These are phyloP conservation scores for Thelonectria blattea DNA, from an alignment of 2,329 filamentous ascomycete genomes.

Conservation along the genomic window DNA sequence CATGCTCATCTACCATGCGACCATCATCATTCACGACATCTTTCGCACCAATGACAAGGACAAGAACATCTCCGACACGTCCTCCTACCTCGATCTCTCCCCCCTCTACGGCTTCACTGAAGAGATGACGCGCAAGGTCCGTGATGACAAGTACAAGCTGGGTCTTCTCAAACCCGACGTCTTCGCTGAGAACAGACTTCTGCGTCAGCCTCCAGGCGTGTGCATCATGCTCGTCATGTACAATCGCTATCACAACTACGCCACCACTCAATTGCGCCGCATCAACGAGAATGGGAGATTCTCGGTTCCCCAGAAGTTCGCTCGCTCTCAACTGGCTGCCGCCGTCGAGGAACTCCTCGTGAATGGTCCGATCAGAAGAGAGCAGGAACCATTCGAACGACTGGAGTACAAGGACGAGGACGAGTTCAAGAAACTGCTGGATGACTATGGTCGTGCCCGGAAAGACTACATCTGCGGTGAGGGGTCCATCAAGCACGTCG, in stretches of 20 bases:
- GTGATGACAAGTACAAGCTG: slow-evolving; percentile 60
- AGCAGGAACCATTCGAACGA: no score
- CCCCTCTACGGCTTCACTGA: slow-evolving; percentile 74
- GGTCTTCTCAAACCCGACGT: slow-evolving; percentile 67
- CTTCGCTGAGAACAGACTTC: slow-evolving; percentile 68
- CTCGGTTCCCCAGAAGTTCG: slow-evolving; percentile 8
- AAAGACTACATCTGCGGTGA: no score
- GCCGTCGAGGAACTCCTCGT: not conserved
- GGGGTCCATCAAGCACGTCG: no score
- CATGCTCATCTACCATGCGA: slow-evolving; percentile 76
- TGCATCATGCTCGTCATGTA: slow-evolving; percentile 72
- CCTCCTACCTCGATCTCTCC: slow-evolving; percentile 76
- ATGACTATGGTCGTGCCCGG: no score
- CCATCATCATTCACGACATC: slow-evolving; percentile 57
- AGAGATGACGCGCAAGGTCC: slow-evolving; percentile 65
- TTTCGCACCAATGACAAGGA: slow-evolving; percentile 60
- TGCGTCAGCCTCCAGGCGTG: slow-evolving; percentile 72
- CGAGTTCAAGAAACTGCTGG: no score
- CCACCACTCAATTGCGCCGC: slow-evolving; percentile 63
- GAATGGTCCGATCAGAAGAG: not conserved
- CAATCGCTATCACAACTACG: slow-evolving; percentile 73
- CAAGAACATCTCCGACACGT: slow-evolving; percentile 68
- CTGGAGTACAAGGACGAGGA: no score
- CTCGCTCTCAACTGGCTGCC: not conserved
- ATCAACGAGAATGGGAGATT: slow-evolving; percentile 74